A percentile compares a stretch with the other conserved stretches of the same genome.
These are phyloP conservation scores for Picea sitchensis DNA, from an alignment of 75 land plant genomes.

Conservation along the genomic window DNA sequence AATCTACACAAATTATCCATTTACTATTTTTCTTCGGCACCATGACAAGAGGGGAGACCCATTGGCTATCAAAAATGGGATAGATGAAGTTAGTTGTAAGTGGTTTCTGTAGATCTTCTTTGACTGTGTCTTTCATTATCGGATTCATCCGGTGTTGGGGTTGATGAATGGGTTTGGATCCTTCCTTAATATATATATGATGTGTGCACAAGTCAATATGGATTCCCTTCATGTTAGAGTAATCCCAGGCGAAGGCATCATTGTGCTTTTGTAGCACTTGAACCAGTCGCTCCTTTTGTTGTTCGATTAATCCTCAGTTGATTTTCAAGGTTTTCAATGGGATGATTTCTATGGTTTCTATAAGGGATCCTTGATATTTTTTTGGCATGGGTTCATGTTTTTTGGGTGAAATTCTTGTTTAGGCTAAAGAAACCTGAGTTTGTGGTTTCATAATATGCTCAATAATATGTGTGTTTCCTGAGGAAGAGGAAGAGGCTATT, in stretches of 20 bases:
- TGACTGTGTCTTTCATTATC: not conserved
- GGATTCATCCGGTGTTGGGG: not conserved
- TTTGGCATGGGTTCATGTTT: too few relatives aligned
- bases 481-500: not conserved
- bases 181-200: not conserved
- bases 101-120: not conserved
- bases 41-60: too few relatives aligned
- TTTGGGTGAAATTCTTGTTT: too few relatives aligned
- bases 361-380: too few relatives aligned
- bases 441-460: too few relatives aligned
- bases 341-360: not conserved
- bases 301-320: too few relatives aligned
- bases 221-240: not conserved
- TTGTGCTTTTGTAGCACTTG: not conserved
- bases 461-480: too few relatives aligned
- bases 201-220: not conserved
- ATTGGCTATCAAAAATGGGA: not conserved
- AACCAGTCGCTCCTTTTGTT: too few relatives aligned
- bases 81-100: not conserved
- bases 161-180: not conserved
- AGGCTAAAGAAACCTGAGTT: too few relatives aligned
- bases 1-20: not conserved
- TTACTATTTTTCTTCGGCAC: not conserved
- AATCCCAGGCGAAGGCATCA: not conserved
- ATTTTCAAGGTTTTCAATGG: not conserved